Percentiles rank a stretch among this genome's conserved stretches.
Conservation (phyloP, 1,139 yeast genomes). For the Lipomyces yarrowii region DNA sequence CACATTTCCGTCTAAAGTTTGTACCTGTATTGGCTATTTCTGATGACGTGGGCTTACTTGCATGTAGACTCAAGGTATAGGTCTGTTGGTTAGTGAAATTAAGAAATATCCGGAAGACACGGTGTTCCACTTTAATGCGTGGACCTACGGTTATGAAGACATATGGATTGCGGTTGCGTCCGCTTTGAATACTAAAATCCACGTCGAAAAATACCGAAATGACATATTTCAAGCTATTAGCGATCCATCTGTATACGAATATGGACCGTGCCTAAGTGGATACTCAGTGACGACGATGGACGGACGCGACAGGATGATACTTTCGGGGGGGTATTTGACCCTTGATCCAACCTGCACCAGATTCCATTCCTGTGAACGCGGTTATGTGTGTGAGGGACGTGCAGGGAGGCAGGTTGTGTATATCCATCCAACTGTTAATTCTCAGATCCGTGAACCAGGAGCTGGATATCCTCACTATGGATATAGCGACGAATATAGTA, state of each 20-base stretch:
- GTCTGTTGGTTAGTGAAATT: constrained; percentile 44
- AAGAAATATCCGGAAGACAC: constrained; percentile 52
- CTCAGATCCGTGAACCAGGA: constrained; percentile 14
- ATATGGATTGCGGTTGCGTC: constrained; percentile 51
- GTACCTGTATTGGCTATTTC: neutral
- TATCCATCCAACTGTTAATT: constrained; percentile 14
- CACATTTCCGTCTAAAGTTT: constrained; percentile 28
- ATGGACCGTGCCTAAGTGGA: constrained; percentile 17
- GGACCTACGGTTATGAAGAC: constrained; percentile 59
- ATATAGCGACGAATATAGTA: neutral
- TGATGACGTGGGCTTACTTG: neutral
- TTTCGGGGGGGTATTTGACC: constrained; percentile 32
- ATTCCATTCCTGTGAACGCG: constrained; percentile 41
- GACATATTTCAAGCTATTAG: constrained; percentile 36
- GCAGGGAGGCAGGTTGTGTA: constrained; percentile 14
- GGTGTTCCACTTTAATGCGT: constrained; percentile 49
- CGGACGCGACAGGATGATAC: neutral
- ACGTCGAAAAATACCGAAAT: constrained; percentile 41
- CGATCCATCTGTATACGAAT: constrained; percentile 20
- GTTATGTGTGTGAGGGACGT: constrained; percentile 16
- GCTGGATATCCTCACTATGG: neutral
- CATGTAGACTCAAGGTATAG: constrained; percentile 7
- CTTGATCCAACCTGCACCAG: constrained; percentile 34
- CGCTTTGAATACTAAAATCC: constrained; percentile 44
- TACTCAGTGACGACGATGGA: neutral